phyloP scores from a whole-genome alignment of 257 asterid species.

The Lavandula angustifolia region DNA sequence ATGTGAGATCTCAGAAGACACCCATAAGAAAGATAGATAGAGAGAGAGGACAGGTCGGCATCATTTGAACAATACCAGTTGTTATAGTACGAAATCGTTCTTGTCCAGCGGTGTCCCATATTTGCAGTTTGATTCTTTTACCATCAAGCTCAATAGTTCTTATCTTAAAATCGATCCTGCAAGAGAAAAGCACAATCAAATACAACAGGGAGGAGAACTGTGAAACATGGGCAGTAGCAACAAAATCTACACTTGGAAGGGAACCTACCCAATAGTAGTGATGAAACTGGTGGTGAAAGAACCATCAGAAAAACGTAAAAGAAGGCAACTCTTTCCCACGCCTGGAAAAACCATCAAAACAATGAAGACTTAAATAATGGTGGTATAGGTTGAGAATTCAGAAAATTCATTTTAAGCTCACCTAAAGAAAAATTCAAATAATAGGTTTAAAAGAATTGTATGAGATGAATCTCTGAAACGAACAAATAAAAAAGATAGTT shows the following conservation, averaged over 20 bases:
- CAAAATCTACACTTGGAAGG: slow-evolving; percentile 26
- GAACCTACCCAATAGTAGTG: slow-evolving; percentile 78
- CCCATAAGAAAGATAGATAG: neutral
- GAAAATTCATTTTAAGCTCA: neutral
- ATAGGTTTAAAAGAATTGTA: neutral
- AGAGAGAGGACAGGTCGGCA: no score
- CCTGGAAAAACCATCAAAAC: slow-evolving; percentile 50
- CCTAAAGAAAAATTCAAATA: slow-evolving; percentile 8
- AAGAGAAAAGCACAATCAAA: slow-evolving; percentile 19
- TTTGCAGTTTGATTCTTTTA: slow-evolving; percentile 71
- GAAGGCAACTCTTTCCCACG: slow-evolving; percentile 99
- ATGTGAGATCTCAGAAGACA: neutral
- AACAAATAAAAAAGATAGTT: neutral
- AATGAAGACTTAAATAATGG: slow-evolving; percentile 30
- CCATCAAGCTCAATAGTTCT: slow-evolving; percentile 76
- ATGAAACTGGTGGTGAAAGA: slow-evolving; percentile 81
- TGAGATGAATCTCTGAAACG: neutral
- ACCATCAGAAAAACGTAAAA: slow-evolving; percentile 88
- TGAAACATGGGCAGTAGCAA: neutral
- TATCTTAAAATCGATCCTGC: slow-evolving; percentile 82
- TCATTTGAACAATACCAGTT: slow-evolving; percentile 50
- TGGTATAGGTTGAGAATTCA: neutral
- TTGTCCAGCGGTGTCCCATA: slow-evolving; percentile 92
- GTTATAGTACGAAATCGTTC: slow-evolving; percentile 84
- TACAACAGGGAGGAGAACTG: neutral